phyloP scores from a whole-genome alignment of 2,329 filamentous ascomycete genomes.

The Aureobasidium sp. region DNA sequence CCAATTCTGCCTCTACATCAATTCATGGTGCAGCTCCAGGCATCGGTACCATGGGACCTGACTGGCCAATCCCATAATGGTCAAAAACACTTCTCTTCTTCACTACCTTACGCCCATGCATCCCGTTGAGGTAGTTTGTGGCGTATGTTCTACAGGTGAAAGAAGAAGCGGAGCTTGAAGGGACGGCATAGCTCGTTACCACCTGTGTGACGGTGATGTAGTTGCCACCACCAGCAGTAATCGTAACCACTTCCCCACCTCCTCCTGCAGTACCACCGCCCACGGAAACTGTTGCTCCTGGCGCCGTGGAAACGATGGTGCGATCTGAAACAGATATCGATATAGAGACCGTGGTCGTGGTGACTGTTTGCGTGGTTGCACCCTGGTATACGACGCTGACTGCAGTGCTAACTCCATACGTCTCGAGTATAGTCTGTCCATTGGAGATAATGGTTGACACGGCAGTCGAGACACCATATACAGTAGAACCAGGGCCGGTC shows the following conservation, averaged over 20 bases:
- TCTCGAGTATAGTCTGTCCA: constrained; percentile 21
- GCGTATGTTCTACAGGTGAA: constrained; percentile 24
- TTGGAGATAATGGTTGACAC: constrained; percentile 23
- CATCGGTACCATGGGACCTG: constrained; percentile 2
- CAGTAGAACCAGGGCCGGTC: constrained; percentile 17
- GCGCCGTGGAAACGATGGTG: constrained; percentile 18
- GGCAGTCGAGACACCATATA: constrained; percentile 22
- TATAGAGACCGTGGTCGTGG: constrained; percentile 21
- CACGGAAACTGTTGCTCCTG: constrained; percentile 14
- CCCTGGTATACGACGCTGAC: constrained; percentile 21
- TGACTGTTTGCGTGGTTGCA: constrained; percentile 20
- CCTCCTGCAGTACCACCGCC: constrained; percentile 10
- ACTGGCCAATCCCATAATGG: constrained; percentile 13
- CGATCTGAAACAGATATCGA: constrained; percentile 17
- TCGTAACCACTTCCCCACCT: constrained; percentile 18
- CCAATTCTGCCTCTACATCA: background rate
- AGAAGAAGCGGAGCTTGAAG: constrained; percentile 17
- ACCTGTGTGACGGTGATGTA: constrained; percentile 21
- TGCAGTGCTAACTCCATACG: constrained; percentile 24
- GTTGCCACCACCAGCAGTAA: constrained; percentile 20
- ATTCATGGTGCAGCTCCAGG: constrained; percentile 11
- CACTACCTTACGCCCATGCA: constrained; percentile 15
- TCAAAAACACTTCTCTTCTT: constrained; percentile 22
- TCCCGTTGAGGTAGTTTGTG: constrained; percentile 25
- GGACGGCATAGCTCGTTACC: constrained; percentile 16